Evolutionary conservation across 768 basidiomycete genomes (phyloP), one percentile per base, ranked within the genome.

Genomic region (Hydnum rufescens): DNA sequence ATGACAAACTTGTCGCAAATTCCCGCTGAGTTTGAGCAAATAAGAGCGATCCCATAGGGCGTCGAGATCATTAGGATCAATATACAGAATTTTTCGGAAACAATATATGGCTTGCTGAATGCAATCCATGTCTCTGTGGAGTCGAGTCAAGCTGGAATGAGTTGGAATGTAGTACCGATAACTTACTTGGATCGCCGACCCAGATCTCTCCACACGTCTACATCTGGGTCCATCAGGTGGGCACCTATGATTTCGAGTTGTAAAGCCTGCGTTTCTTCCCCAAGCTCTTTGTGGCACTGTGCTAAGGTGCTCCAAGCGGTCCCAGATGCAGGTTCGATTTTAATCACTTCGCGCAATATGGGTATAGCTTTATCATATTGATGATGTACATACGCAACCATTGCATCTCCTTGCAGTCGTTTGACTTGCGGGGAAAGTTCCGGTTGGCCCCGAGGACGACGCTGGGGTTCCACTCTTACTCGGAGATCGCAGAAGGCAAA

Each of bases 61-160:
- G 54, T 83, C 78, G 16, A 85, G 74, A 57, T 96, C 90, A 4
- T 72, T 70, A 1, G 85, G 82, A 60, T 93, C 81, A 23, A 84
- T 68, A 53, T 73, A 77, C 59, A 80, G 74, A 1, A 84, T 75
- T 61, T 95, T 92, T 0, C 81, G 72, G 61, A 84, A 86, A 61
- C 93, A 97, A 61, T 96, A 96, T 32, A 95, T 63, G 2, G 88
- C 86, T 64, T 96, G 89, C 54, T 89, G 82, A 43, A 76, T 73
- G 55, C 77, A 78, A 1, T 82, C 83, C 25, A 78, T 62, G 13
- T 77, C 76, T 57, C 87, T 79, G 55, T 0, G 51, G 44, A 43
- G 22, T 32, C 32, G 26, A 53, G 30, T n/a, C 42, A 43, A 32
- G 16, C 25, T 6, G 18, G 18, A 25, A 32, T 18, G 23, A 22